These are phyloP conservation scores for Botryosphaeria agaves DNA, from an alignment of 2,329 filamentous ascomycete species.

Conservation along the genomic window DNA sequence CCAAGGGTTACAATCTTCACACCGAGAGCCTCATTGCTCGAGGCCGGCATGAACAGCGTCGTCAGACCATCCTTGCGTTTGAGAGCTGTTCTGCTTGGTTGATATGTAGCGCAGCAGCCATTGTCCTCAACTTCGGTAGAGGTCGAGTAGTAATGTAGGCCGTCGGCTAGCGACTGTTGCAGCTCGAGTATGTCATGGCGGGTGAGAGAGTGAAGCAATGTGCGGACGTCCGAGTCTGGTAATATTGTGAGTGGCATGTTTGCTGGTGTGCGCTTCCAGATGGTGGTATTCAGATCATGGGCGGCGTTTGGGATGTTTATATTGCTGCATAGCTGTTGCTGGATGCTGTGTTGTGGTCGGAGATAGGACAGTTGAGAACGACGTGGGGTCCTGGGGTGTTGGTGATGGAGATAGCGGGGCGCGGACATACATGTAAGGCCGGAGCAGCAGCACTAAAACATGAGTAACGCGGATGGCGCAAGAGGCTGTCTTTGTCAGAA, in stretches of 20 bases:
- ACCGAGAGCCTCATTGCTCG: slow-evolving; percentile 39
- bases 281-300: too few relatives aligned
- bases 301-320: too few relatives aligned
- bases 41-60: slow-evolving; percentile 51
- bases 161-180: slow-evolving; percentile 39
- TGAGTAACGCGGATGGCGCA: too few relatives aligned
- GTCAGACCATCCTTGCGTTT: slow-evolving; percentile 43
- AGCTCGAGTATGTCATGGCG: slow-evolving; percentile 39
- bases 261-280: too few relatives aligned
- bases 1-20: slow-evolving; percentile 47
- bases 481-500: too few relatives aligned
- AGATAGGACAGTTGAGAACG: too few relatives aligned
- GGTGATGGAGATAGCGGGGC: too few relatives aligned
- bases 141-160: slow-evolving; percentile 47
- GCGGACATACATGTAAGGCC: too few relatives aligned
- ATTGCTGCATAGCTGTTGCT: too few relatives aligned
- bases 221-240: slow-evolving; percentile 36
- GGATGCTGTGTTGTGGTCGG: too few relatives aligned
- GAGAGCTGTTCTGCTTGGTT: slow-evolving; percentile 43
- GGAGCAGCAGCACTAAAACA: too few relatives aligned
- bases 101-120: slow-evolving; percentile 40
- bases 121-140: slow-evolving; percentile 39
- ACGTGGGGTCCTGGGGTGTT: too few relatives aligned
- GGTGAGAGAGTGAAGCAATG: slow-evolving; percentile 35
- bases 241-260: slow-evolving; percentile 44